phyloP scores from a whole-genome alignment of 1,284 basidiomycete species.

The Pyrrhoderma noxium region DNA sequence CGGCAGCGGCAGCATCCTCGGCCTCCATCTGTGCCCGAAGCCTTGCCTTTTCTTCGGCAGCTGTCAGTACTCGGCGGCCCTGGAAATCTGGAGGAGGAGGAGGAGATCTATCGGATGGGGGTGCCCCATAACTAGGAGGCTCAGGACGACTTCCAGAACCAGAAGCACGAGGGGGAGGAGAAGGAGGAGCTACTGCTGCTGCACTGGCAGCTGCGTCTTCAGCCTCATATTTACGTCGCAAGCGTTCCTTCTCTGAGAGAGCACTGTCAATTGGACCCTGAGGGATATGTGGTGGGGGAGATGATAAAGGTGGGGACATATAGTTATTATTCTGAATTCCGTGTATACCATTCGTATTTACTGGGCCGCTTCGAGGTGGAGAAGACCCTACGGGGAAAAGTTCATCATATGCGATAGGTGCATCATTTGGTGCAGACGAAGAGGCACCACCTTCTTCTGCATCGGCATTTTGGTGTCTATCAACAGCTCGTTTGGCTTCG shows the following conservation, averaged over 20 bases:
- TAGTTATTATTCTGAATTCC: not conserved
- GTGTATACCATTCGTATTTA: not conserved
- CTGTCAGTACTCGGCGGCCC: constrained; percentile 41
- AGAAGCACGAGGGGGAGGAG: constrained; percentile 22
- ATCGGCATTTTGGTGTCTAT: constrained; percentile 37
- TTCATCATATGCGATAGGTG: constrained; percentile 47
- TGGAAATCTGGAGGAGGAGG: constrained; percentile 23
- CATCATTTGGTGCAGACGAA: constrained; percentile 20
- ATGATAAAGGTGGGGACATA: constrained; percentile 36
- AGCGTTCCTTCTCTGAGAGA: constrained; percentile 43
- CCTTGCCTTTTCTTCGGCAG: constrained; percentile 70
- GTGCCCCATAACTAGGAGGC: constrained; percentile 15
- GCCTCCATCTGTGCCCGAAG: constrained; percentile 56
- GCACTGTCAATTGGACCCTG: constrained; percentile 19
- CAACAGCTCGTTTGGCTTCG: constrained; percentile 63
- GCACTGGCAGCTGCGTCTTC: constrained; percentile 34
- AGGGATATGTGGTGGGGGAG: constrained; percentile 22
- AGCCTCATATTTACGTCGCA: constrained; percentile 44
- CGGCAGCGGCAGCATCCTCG: constrained; percentile 32
- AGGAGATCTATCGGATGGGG: constrained; percentile 20
- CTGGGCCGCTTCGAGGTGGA: constrained; percentile 13
- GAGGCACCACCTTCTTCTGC: constrained; percentile 25
- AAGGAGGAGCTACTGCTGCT: constrained; percentile 13
- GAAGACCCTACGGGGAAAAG: constrained; percentile 38
- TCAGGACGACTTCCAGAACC: constrained; percentile 16